A percentile compares a stretch with the other conserved stretches of the same genome.
Evolutionary conservation across 352 stramenopile species (phyloP).

Genomic region (Phytopythium boreale): DNA sequence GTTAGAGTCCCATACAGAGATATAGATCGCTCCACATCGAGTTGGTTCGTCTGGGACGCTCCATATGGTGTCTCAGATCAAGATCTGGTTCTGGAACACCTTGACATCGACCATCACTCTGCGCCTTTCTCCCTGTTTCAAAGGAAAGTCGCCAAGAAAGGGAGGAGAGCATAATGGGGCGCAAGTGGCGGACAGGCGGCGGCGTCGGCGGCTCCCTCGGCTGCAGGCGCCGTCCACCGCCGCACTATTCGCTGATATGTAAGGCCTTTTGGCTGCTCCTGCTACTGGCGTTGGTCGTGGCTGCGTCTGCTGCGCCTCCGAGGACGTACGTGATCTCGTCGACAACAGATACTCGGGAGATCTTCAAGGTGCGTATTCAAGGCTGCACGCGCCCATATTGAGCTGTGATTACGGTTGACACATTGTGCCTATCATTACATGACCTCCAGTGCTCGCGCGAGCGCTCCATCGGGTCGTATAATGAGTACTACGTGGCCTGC

Average conservation of each 20-base stretch:
- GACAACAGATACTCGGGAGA: conserved; percentile 13
- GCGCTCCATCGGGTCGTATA: conserved; percentile 73
- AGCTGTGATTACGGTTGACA: not conserved
- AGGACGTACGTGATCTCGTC: conserved; percentile 3
- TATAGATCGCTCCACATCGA: not conserved
- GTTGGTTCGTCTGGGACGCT: not conserved
- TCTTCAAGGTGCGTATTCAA: conserved; percentile 6
- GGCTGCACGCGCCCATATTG: not conserved
- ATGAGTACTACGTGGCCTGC: conserved; percentile 83
- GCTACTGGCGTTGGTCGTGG: not conserved
- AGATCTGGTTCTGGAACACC: not conserved
- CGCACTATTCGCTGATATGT: not conserved
- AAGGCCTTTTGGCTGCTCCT: not conserved
- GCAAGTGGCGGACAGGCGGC: conserved; percentile 1
- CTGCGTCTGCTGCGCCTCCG: not conserved
- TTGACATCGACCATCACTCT: not conserved
- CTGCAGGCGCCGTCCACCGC: not conserved
- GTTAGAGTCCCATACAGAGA: not conserved
- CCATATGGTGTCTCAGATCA: not conserved
- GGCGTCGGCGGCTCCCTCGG: not conserved
- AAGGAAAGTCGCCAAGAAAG: not conserved
- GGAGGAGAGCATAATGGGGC: not conserved
- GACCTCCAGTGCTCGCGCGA: conserved; percentile 45
- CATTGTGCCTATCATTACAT: not conserved
- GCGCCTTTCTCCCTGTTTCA: not conserved